These are phyloP conservation scores for Pseudomonodictys pantanalensis DNA, from an alignment of 495 filamentous ascomycete species.

Conservation along the genomic window DNA sequence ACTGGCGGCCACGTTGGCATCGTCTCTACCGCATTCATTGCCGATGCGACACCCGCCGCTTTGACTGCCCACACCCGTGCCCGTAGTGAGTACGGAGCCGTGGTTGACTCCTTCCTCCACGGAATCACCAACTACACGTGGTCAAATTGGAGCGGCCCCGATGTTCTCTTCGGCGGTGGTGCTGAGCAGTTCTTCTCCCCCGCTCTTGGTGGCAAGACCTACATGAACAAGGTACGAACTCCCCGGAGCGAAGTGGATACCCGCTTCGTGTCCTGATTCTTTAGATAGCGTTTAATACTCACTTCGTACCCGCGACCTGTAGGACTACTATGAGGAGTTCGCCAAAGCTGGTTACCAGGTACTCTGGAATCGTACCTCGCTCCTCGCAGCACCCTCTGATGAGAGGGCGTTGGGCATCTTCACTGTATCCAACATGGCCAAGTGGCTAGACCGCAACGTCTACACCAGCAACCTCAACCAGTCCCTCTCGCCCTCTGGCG, in stretches of 20 bases:
- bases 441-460: slow-evolving; percentile 68
- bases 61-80: slow-evolving; percentile 63
- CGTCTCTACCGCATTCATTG: slow-evolving; percentile 66
- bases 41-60: slow-evolving; percentile 70
- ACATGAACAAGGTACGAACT: slow-evolving; percentile 53
- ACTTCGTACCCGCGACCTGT: too few species aligned
- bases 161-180: slow-evolving; percentile 70
- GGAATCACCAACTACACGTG: slow-evolving; percentile 59
- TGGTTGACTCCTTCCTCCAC: slow-evolving; percentile 53
- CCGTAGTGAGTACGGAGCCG: slow-evolving; percentile 59
- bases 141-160: slow-evolving; percentile 63
- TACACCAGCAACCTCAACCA: slow-evolving; percentile 60
- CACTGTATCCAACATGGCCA: slow-evolving; percentile 60
- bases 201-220: slow-evolving; percentile 49
- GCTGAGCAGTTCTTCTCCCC: slow-evolving; percentile 63
- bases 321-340: slow-evolving; percentile 69
- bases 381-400: slow-evolving; percentile 50
- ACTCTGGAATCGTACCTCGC: slow-evolving; percentile 63
- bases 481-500: slow-evolving; percentile 62
- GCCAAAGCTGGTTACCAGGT: slow-evolving; percentile 62
- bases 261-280: too few species aligned
- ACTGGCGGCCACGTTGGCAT: slow-evolving; percentile 55
- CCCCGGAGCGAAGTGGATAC: too few species aligned
- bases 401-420: slow-evolving; percentile 67
- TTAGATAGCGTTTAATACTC: too few species aligned